Evolutionary conservation across 768 basidiomycete species (phyloP).

Genomic region (Mycena kentingensis): DNA sequence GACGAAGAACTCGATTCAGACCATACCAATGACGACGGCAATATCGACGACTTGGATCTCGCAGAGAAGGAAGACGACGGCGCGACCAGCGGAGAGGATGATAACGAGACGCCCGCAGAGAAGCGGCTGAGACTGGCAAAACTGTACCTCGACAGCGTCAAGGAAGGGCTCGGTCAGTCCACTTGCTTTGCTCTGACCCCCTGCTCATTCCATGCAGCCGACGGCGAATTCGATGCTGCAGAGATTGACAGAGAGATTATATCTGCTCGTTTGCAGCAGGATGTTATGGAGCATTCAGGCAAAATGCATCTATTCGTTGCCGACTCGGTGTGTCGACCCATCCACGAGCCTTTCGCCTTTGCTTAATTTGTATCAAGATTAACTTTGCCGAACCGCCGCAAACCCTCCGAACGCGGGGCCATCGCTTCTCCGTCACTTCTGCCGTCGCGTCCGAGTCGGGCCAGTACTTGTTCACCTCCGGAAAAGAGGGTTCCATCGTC

Average conservation of each 20-base stretch:
- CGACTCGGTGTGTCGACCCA: slow-evolving; percentile 53
- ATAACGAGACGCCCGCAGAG: slow-evolving; percentile 90
- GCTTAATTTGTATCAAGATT: slow-evolving; percentile 42
- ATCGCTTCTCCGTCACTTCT: slow-evolving; percentile 79
- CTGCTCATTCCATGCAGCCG: slow-evolving; percentile 45
- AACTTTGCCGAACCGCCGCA: slow-evolving; percentile 53
- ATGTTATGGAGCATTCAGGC: slow-evolving; percentile 87
- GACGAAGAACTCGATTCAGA: slow-evolving; percentile 75
- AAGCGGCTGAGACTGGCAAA: slow-evolving; percentile 91
- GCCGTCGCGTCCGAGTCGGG: slow-evolving; percentile 77
- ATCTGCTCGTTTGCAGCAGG: slow-evolving; percentile 85
- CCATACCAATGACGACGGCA: slow-evolving; percentile 54
- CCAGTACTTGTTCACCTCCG: slow-evolving; percentile 79
- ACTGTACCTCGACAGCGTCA: slow-evolving; percentile 84
- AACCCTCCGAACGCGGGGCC: slow-evolving; percentile 65
- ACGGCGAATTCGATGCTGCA: slow-evolving; percentile 92
- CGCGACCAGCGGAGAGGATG: slow-evolving; percentile 76
- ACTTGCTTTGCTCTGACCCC: background rate
- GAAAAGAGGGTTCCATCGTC: slow-evolving; percentile 88
- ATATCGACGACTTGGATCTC: slow-evolving; percentile 66
- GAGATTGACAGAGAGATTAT: slow-evolving; percentile 95
- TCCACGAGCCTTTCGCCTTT: slow-evolving; percentile 1
- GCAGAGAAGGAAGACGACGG: slow-evolving; percentile 49
- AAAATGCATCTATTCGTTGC: slow-evolving; percentile 84
- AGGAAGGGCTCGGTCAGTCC: slow-evolving; percentile 66